phyloP scores from a whole-genome alignment of 1,139 yeast genomes.

The Saccharomyces hybrid region DNA sequence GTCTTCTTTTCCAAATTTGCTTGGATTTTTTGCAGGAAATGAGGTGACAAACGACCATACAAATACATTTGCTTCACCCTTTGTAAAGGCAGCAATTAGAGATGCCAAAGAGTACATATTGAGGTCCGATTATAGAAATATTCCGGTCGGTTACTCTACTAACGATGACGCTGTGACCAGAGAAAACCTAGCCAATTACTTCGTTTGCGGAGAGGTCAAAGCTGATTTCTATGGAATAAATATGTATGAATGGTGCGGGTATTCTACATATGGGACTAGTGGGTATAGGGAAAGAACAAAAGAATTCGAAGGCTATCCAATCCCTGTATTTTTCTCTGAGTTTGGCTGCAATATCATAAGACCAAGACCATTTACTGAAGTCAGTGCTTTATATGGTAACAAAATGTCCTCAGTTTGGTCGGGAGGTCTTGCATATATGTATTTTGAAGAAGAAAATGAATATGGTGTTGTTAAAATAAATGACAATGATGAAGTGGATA shows the following conservation, averaged over 20 bases:
- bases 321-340: slow-evolving; percentile 56
- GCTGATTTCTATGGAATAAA: slow-evolving; percentile 54
- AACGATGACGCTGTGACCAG: slow-evolving; percentile 52
- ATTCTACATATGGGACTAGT: slow-evolving; percentile 47
- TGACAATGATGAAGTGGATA: slow-evolving; percentile 40
- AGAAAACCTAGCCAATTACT: slow-evolving; percentile 40
- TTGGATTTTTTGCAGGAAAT: slow-evolving; percentile 58
- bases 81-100: slow-evolving; percentile 55
- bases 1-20: slow-evolving; percentile 41
- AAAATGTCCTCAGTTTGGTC: slow-evolving; percentile 80
- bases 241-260: slow-evolving; percentile 66
- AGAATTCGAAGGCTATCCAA: slow-evolving; percentile 41
- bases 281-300: slow-evolving; percentile 50
- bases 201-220: slow-evolving; percentile 39
- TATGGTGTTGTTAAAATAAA: slow-evolving; percentile 66
- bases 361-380: slow-evolving; percentile 63
- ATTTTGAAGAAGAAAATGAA: slow-evolving; percentile 70
- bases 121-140: slow-evolving; percentile 37
- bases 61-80: slow-evolving; percentile 49
- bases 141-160: slow-evolving; percentile 58
- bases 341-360: slow-evolving; percentile 50
- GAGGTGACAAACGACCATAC: slow-evolving; percentile 48
- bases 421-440: slow-evolving; percentile 88
- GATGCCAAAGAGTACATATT: slow-evolving; percentile 46
- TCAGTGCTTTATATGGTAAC: slow-evolving; percentile 50